Evolutionary conservation across 371 early-diverging fungal genomes (phyloP).

Genomic region (Conidiobolus incongruus): DNA sequence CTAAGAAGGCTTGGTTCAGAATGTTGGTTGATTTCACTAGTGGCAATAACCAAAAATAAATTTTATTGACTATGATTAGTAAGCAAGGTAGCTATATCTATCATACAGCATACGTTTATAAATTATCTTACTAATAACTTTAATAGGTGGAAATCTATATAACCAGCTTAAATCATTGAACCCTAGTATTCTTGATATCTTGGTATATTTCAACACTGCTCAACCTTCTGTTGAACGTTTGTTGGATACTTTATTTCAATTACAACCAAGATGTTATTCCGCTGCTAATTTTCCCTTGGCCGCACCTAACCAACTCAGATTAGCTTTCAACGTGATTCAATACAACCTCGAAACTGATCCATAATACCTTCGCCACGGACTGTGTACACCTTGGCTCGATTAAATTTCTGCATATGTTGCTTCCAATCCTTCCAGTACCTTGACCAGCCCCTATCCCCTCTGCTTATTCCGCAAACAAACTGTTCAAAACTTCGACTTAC

Average conservation of each 20-base stretch:
- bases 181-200: conserved; percentile 50
- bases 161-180: background rate
- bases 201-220: conserved; percentile 51
- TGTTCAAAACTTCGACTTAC: conserved; percentile 22
- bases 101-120: background rate
- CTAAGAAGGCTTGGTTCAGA: conserved; percentile 59
- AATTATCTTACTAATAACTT: background rate
- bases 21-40: conserved; percentile 53
- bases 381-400: conserved; percentile 68
- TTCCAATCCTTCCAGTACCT: conserved; percentile 24
- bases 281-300: conserved; percentile 39
- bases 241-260: conserved; percentile 49
- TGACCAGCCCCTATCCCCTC: conserved; percentile 17
- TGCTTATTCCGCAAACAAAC: background rate
- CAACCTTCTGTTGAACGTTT: conserved; percentile 28
- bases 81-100: conserved; percentile 43
- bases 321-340: conserved; percentile 71
- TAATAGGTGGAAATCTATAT: background rate
- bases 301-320: conserved; percentile 20
- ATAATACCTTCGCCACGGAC: conserved; percentile 29
- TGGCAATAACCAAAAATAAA: conserved; percentile 34
- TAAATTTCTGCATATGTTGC: conserved; percentile 17
- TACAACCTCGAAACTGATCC: conserved; percentile 19
- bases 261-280: conserved; percentile 75
- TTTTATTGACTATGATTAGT: conserved; percentile 48